Evolutionary conservation across 1,284 basidiomycete genomes (phyloP), one percentile per base, ranked within the genome.

Genomic region (Ganoderma lingzhi): DNA sequence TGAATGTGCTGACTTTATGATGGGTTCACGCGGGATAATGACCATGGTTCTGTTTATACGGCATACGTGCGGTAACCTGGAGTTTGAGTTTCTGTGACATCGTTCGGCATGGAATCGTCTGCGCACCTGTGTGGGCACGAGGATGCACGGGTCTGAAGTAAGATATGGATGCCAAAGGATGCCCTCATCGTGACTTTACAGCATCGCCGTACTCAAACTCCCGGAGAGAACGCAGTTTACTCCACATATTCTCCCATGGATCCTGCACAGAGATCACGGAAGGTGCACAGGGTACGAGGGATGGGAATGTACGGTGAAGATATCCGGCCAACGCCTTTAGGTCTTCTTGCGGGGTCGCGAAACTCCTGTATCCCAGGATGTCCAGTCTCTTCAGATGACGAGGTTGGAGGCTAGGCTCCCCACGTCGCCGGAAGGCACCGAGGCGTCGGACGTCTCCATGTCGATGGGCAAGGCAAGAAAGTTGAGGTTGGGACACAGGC

Each of bases 1-100:
- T 79, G 32, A 64, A 73, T 32, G 66, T 72, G 2, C 41, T 70
- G 42, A 73, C 37, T 32, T 3, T 75, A 15, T 73, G 35, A 66
- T 56, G 53, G 23, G 23, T 51, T 51, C 14, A 53, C 12, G 48
- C 9, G 48, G 48, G 1, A 23, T 14, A 28, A 30, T 53, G 23
- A 12, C 23, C 48, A 53, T 53, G 23, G 23, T 10, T 12, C 5
- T 0, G 12, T 14, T 48, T 51, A 9, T 23, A 53, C 12, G 48
- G 14, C 12, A 30, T 53, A 9, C 14, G 28, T 28, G 12, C 23
- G 12, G 0, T 9, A 9, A 6, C 19, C 12, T 5, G 10, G 23
- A 51, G 10, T 8, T 10, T 51, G 23, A 51, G 10, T 8, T 10
- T 51, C 5, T 51, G n/a, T 23, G 23, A 28, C 48, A 51, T 12